Base-by-base conservation (phyloP, 2,329 filamentous ascomycete genomes). In the Akanthomyces muscarius region DNA sequence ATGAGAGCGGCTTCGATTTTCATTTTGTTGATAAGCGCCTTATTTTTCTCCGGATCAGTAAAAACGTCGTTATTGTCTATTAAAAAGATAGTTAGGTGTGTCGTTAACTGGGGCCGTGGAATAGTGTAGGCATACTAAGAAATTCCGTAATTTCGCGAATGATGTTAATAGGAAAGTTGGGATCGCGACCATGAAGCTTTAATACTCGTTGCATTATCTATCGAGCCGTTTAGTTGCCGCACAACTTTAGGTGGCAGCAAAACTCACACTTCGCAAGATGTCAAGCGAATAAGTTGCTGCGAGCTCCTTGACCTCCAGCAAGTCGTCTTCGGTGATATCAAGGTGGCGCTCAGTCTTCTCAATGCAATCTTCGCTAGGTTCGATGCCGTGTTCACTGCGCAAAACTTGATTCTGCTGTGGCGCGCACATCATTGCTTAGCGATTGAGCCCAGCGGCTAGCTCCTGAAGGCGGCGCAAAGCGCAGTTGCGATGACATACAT, bases 261-360 rank as follows among this genome's bases (percentile, higher is more conserved):
- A 16, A 58, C 69, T 52, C 66, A 73, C 73, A n/a, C 66, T 65
- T 54, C 69, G 69, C 33, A 73, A 73, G 45, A 73, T 70, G 41
- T 71, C 72, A 38, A 69, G 67, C 41, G 62, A 69, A 65, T 71
- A 68, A 58, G 23, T 68, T 57, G 61, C 68, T 18, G 72, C 73
- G 41, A 71, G 62, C 38, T 70, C 71, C 63, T 71, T 73, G 41
- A 71, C 73, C 61, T 75, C 69, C 6, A 70, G 65, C 36, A 74
- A 67, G 65, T 75, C 72, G 41, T 71, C 66, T 56, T 72, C 72
- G 10, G 73, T 73, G 11, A 72, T 71, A 55, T 72, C 72, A 53
- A 74, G 69, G 21, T 63, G 54, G 18, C 50, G 53, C 54, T 63
- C 61, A 2, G 55, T 47, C 23, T 52, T 52, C 16, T 63, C n/a